These are phyloP conservation scores for Galerina sulciceps DNA, from an alignment of 768 basidiomycete species.

Conservation along the genomic window DNA sequence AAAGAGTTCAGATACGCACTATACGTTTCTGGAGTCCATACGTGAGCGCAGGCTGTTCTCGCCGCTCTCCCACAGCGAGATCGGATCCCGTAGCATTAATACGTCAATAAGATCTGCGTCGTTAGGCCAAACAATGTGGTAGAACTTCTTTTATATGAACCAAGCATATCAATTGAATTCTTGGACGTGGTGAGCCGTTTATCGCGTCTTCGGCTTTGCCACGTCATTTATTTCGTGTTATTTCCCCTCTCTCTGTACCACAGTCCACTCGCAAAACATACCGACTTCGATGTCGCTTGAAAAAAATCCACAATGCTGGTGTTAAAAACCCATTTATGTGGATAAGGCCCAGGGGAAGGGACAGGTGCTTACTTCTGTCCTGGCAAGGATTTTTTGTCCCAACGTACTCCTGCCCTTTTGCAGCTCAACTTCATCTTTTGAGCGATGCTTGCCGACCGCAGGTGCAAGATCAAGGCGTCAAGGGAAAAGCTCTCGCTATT, in stretches of 20 bases:
- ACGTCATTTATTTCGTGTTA: background rate
- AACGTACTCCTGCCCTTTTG: too few relatives aligned
- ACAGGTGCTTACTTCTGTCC: conserved; percentile 22
- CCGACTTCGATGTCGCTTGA: conserved; percentile 63
- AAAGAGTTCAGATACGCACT: too few relatives aligned
- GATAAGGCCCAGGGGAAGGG: conserved; percentile 44
- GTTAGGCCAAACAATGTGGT: conserved; percentile 77
- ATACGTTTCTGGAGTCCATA: too few relatives aligned
- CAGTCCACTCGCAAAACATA: conserved; percentile 64
- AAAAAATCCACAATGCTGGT: conserved; percentile 51
- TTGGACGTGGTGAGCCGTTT: conserved; percentile 63
- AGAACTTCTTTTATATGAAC: conserved; percentile 70
- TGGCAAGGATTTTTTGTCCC: too few relatives aligned
- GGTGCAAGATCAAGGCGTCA: conserved; percentile 46
- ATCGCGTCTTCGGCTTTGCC: background rate
- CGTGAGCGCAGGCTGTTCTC: conserved; percentile 43
- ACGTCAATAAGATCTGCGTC: conserved; percentile 83
- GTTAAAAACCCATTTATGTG: conserved; percentile 49
- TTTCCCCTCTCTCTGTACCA: conserved; percentile 38
- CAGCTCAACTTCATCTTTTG: conserved; percentile 38
- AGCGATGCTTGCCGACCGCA: conserved; percentile 48
- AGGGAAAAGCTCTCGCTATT: conserved; percentile 41
- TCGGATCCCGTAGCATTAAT: conserved; percentile 67
- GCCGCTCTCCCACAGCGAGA: conserved; percentile 56
- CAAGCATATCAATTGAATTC: conserved; percentile 68